phyloP scores from a whole-genome alignment of 345 rosid species.

The Bretschneidera sinensis region DNA sequence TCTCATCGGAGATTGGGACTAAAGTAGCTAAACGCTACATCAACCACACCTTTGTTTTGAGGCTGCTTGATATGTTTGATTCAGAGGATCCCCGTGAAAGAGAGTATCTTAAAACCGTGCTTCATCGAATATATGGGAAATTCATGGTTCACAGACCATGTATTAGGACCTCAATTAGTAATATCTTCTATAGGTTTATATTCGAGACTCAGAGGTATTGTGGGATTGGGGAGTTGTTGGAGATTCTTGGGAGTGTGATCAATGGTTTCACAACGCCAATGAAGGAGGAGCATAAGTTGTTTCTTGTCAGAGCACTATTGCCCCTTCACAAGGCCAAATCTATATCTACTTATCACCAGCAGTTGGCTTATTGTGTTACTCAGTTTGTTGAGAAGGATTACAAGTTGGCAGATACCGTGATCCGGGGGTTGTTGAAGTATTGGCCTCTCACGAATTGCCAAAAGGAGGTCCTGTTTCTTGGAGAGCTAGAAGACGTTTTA shows the following conservation, averaged over 20 bases:
- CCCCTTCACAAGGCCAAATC: constrained; percentile 44
- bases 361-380: constrained; percentile 38
- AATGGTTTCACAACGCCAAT: constrained; percentile 43
- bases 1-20: constrained; percentile 34
- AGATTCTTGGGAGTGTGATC: constrained; percentile 42
- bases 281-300: constrained; percentile 44
- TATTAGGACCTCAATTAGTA: constrained; percentile 43
- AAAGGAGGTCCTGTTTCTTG: constrained; percentile 44
- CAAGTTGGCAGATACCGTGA: constrained; percentile 37
- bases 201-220: constrained; percentile 39
- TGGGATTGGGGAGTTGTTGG: constrained; percentile 46
- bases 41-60: constrained; percentile 48
- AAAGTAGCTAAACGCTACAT: constrained; percentile 45
- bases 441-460: constrained; percentile 48
- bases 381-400: constrained; percentile 47
- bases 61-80: constrained; percentile 46
- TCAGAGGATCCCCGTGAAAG: constrained; percentile 68
- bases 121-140: constrained; percentile 58
- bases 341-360: constrained; percentile 34
- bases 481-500: constrained; percentile 44
- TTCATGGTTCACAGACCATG: constrained; percentile 58
- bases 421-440: constrained; percentile 41
- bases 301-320: constrained; percentile 40
- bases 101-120: constrained; percentile 56
- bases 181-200: constrained; percentile 38